A percentile compares a stretch with the other conserved stretches of the same genome.
Conservation (phyloP, 2,329 filamentous ascomycete species). For the Aspergillus sclerotialis region DNA sequence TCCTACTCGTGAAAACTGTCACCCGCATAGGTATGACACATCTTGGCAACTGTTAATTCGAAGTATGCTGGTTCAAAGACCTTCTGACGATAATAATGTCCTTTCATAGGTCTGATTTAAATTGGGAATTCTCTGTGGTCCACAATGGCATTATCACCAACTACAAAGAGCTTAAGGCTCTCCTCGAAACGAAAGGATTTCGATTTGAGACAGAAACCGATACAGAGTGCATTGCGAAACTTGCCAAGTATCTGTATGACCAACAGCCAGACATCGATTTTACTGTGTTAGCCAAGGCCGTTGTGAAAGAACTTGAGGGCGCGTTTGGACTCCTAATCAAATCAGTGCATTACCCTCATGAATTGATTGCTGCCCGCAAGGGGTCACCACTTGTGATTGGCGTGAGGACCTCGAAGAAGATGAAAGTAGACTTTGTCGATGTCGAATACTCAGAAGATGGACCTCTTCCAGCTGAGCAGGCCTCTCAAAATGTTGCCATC, state of each 20-base stretch:
- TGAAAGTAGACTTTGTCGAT: slow-evolving; percentile 99
- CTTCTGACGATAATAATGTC: slow-evolving; percentile 1
- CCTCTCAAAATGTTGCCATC: slow-evolving; percentile 90
- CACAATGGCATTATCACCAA: slow-evolving; percentile 99
- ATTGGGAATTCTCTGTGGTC: slow-evolving; percentile 93
- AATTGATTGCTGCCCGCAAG: slow-evolving; percentile 96
- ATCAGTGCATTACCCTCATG: slow-evolving; percentile 96
- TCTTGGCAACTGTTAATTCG: no score
- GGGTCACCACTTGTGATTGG: slow-evolving; percentile 96
- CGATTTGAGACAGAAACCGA: slow-evolving; percentile 99
- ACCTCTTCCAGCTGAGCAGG: slow-evolving; percentile 82
- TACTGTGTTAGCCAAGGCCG: slow-evolving; percentile 91
- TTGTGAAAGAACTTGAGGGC: slow-evolving; percentile 97
- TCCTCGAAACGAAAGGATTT: slow-evolving; percentile 91
- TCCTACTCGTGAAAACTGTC: slow-evolving; percentile 91
- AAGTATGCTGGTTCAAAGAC: no score
- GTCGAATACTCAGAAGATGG: slow-evolving; percentile 92
- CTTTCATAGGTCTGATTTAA: slow-evolving; percentile 69
- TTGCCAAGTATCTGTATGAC: slow-evolving; percentile 96
- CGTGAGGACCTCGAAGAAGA: slow-evolving; percentile 94
- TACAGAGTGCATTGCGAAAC: slow-evolving; percentile 98
- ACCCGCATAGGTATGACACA: slow-evolving; percentile 84
- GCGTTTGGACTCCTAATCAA: slow-evolving; percentile 96
- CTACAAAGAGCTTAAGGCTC: slow-evolving; percentile 98
- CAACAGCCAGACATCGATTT: slow-evolving; percentile 91